phyloP scores from a whole-genome alignment of 345 rosid genomes.

The Ceriops decandra region DNA sequence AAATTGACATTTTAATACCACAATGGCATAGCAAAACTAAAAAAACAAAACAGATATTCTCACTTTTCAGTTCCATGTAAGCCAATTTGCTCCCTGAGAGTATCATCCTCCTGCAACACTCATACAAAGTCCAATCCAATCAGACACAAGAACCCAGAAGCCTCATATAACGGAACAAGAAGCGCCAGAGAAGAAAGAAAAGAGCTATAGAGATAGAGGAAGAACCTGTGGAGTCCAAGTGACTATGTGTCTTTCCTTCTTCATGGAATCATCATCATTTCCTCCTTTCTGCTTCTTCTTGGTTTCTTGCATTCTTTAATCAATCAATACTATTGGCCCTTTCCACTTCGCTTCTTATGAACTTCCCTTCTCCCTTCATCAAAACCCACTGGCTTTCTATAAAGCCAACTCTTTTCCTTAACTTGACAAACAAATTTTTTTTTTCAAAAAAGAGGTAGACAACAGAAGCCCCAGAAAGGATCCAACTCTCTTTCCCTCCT shows the following conservation, averaged over 20 bases:
- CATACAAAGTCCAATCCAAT: conserved; percentile 26
- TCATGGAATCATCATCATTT: conserved; percentile 57
- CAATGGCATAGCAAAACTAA: neutral
- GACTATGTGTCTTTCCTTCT: conserved; percentile 82
- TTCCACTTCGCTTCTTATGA: conserved; percentile 26
- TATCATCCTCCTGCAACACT: conserved; percentile 79
- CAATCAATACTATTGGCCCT: conserved; percentile 6
- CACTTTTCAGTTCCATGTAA: conserved; percentile 83
- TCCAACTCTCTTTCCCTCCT: conserved; percentile 11
- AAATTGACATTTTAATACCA: neutral
- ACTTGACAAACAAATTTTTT: neutral
- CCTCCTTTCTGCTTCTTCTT: conserved; percentile 42
- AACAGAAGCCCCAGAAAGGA: neutral
- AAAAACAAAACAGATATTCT: conserved; percentile 14
- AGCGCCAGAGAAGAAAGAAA: neutral
- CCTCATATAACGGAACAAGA: conserved; percentile 6
- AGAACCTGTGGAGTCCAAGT: conserved; percentile 58
- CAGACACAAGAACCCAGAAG: conserved; percentile 1
- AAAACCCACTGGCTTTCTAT: conserved; percentile 50
- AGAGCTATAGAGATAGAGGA: neutral
- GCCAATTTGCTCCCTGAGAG: conserved; percentile 72
- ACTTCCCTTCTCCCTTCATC: conserved; percentile 57
- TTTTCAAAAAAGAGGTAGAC: neutral
- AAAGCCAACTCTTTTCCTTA: conserved; percentile 38
- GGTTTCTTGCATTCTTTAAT: conserved; percentile 44